Conservation (phyloP, 2,329 filamentous ascomycete genomes). For the Diplodia sapinea region DNA sequence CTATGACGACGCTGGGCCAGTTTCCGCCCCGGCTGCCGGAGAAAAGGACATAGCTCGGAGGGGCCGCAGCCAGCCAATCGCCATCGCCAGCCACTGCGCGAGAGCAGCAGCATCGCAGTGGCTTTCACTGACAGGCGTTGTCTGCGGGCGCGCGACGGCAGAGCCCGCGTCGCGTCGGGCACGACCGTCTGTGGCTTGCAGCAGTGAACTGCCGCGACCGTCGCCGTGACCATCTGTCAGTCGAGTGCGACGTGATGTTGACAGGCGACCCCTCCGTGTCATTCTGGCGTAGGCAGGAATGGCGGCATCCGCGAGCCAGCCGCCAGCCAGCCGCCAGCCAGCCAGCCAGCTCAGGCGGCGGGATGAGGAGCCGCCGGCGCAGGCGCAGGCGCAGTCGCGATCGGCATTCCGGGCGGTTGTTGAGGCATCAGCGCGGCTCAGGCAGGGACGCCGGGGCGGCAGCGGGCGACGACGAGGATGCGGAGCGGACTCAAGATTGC, state of each 20-base stretch:
- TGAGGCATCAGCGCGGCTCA: neutral
- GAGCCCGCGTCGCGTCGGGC: slow-evolving; percentile 6
- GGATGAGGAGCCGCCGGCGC: slow-evolving; percentile 1
- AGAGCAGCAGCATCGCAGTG: neutral
- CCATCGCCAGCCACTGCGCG: neutral
- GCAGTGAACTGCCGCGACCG: neutral
- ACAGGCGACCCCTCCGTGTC: neutral
- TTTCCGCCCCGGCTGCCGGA: neutral
- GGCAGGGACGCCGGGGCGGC: neutral
- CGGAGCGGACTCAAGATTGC: slow-evolving; percentile 22
- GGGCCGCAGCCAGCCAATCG: neutral
- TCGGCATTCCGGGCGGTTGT: slow-evolving; percentile 9
- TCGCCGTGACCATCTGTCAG: slow-evolving; percentile 2
- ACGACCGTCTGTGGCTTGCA: slow-evolving; percentile 14
- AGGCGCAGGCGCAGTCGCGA: neutral
- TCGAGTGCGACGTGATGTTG: slow-evolving; percentile 9
- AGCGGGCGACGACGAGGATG: neutral
- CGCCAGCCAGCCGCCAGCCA: neutral
- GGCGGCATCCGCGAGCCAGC: neutral
- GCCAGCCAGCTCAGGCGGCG: neutral
- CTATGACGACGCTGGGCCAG: slow-evolving; percentile 6
- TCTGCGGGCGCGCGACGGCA: slow-evolving; percentile 8
- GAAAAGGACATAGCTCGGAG: slow-evolving; percentile 8
- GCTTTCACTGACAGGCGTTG: slow-evolving; percentile 1
- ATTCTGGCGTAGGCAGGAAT: slow-evolving; percentile 2